phyloP scores from a whole-genome alignment of 2,329 filamentous ascomycete genomes.

The Cladophialophora psammophila region DNA sequence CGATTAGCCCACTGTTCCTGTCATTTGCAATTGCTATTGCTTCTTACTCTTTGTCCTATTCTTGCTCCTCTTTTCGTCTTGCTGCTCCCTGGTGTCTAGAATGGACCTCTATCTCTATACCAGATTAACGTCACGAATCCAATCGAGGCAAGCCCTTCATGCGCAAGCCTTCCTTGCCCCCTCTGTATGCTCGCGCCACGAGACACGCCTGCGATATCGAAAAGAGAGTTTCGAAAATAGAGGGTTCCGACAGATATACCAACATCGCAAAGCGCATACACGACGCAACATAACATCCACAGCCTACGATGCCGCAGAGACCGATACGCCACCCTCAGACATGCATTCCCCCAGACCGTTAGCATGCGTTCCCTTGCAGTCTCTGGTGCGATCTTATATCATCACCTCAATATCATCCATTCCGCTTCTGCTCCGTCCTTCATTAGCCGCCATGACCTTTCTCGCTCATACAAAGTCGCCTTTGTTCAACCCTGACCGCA shows the following conservation, averaged over 20 bases:
- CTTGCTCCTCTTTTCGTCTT: neutral
- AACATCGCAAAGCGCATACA: constrained; percentile 34
- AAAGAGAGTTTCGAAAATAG: neutral
- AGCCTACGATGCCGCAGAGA: constrained; percentile 15
- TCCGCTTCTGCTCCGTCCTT: constrained; percentile 70
- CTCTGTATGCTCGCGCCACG: constrained; percentile 4
- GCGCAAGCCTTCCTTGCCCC: constrained; percentile 5
- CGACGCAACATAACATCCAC: constrained; percentile 35
- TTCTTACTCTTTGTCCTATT: neutral
- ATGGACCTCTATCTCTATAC: constrained; percentile 25
- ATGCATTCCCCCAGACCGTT: constrained; percentile 31
- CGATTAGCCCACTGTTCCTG: neutral
- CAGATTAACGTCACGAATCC: constrained; percentile 8
- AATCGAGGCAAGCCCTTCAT: constrained; percentile 14
- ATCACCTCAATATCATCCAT: constrained; percentile 41
- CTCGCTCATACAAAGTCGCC: constrained; percentile 73
- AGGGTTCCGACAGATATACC: constrained; percentile 8
- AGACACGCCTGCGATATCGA: neutral
- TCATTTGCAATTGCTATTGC: neutral
- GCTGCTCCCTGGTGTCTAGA: neutral
- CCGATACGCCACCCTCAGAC: constrained; percentile 7
- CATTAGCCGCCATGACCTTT: constrained; percentile 70
- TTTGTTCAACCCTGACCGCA: constrained; percentile 76
- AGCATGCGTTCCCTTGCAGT: constrained; percentile 38
- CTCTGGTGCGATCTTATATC: constrained; percentile 38